Evolutionary conservation across 345 rosid species (phyloP).

Genomic region (Pistacia atlantica): DNA sequence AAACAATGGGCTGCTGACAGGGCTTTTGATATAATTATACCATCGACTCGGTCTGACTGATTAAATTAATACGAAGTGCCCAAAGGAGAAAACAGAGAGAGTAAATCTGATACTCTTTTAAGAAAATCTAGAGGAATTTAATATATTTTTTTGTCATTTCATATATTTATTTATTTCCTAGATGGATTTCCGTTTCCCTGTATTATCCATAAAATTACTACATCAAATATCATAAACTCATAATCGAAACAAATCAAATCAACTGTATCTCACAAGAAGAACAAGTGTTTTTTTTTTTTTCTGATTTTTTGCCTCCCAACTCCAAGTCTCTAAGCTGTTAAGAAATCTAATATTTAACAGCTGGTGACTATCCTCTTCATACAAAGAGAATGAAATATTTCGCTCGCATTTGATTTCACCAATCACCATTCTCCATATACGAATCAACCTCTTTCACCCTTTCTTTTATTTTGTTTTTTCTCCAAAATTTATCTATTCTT

Average conservation of each 20-base stretch:
- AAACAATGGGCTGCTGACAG: constrained; percentile 7
- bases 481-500: neutral
- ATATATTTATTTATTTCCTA: neutral
- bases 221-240: neutral
- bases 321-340: constrained; percentile 37
- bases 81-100: no score
- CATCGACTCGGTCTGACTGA: neutral
- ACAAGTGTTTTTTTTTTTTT: neutral
- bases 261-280: constrained; percentile 25
- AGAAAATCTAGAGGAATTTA: neutral
- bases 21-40: neutral
- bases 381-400: constrained; percentile 34
- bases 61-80: neutral
- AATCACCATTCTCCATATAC: constrained; percentile 21
- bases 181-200: neutral
- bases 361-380: constrained; percentile 36
- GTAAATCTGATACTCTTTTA: no score
- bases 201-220: neutral
- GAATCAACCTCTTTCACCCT: constrained; percentile 32
- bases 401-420: constrained; percentile 17
- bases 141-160: neutral
- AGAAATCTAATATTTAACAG: constrained; percentile 61
- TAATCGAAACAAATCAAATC: constrained; percentile 10
- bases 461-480: neutral
- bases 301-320: neutral